A percentile compares a stretch with the other conserved stretches of the same genome.
Conservation (phyloP, 2,329 filamentous ascomycete genomes). For the Claviceps sorghi region DNA sequence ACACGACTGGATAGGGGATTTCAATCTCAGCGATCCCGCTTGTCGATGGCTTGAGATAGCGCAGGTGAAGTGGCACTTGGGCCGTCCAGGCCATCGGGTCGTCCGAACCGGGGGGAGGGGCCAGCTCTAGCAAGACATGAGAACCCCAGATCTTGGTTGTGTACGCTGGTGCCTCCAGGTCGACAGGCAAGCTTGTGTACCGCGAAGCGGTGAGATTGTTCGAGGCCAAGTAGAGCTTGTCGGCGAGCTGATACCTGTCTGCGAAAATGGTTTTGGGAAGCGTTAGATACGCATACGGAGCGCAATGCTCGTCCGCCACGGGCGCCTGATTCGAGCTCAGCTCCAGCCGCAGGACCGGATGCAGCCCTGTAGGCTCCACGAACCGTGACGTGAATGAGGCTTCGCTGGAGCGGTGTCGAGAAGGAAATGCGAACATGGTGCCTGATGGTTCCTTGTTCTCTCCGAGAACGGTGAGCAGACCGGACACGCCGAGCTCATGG, state of each 20-base stretch:
- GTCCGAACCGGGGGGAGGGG: slow-evolving; percentile 27
- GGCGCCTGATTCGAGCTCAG: slow-evolving; percentile 40
- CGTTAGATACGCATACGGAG: slow-evolving; percentile 66
- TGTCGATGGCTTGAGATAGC: slow-evolving; percentile 55
- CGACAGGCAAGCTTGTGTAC: slow-evolving; percentile 60
- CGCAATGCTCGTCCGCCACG: slow-evolving; percentile 45
- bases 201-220: slow-evolving; percentile 61
- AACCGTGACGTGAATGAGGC: slow-evolving; percentile 50
- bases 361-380: slow-evolving; percentile 60
- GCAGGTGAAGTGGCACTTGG: slow-evolving; percentile 69
- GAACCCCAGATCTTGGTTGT: slow-evolving; percentile 66
- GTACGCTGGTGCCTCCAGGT: slow-evolving; percentile 84
- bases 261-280: slow-evolving; percentile 70
- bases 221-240: slow-evolving; percentile 61
- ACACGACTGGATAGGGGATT: slow-evolving; percentile 70
- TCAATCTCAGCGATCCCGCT: slow-evolving; percentile 39
- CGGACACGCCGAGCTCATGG: slow-evolving; percentile 65
- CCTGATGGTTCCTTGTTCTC: slow-evolving; percentile 57
- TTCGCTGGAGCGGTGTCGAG: slow-evolving; percentile 52
- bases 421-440: slow-evolving; percentile 70
- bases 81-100: slow-evolving; percentile 41
- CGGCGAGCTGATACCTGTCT: slow-evolving; percentile 72
- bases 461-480: slow-evolving; percentile 64
- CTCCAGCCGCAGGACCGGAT: slow-evolving; percentile 61
- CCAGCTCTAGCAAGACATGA: slow-evolving; percentile 59